Evolutionary conservation across 1,284 basidiomycete genomes (phyloP), one percentile per base, ranked within the genome.

Genomic region (Stygiomarasmius scandens): DNA sequence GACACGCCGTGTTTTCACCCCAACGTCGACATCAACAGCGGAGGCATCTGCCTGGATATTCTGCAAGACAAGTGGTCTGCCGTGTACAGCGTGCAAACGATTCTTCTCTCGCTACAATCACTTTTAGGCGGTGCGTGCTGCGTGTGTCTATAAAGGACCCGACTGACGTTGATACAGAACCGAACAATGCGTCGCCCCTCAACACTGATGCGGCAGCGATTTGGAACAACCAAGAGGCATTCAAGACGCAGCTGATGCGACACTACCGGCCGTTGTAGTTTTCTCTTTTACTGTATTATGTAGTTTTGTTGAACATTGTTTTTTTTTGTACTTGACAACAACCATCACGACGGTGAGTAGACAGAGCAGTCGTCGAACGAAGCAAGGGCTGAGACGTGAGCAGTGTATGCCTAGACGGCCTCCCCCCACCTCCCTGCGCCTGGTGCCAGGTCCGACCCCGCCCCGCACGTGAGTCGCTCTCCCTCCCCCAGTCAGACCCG

Each of bases 31-130:
- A 80, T 93, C 58, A 77, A 73, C 16, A 82, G 85, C 36, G 92
- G 92, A 36, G 83, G 89, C 29, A 93, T 95, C 63, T 95, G 92
- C 71, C 78, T 95, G 47, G 92, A 93, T 67, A 92, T 93, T 64
- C 73, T 93, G 46, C 90, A 92, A 89, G 92, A 94, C 71, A 91
- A 94, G 69, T 95, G 92, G 92, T 92, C 90, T 11, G 92, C 93
- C 9, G 88, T 94, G 2, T 93, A 95, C 70, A 92, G 90, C 57
- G 93, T 94, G 27, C 90, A 93, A 63, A 93, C 92, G 0, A 90
- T 95, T 46, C 79, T 95, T 12, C 75, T 95, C n/a, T 94, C 92
- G 8, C 71, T 95, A 56, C 92, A 95, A 66, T 92, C 90, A 9
- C 75, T 95, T 25, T 80, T 95, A 48, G 92, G 92, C 64, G 91